Base-by-base conservation (phyloP, 2,329 filamentous ascomycete species). In the Lecanosticta acicola region DNA sequence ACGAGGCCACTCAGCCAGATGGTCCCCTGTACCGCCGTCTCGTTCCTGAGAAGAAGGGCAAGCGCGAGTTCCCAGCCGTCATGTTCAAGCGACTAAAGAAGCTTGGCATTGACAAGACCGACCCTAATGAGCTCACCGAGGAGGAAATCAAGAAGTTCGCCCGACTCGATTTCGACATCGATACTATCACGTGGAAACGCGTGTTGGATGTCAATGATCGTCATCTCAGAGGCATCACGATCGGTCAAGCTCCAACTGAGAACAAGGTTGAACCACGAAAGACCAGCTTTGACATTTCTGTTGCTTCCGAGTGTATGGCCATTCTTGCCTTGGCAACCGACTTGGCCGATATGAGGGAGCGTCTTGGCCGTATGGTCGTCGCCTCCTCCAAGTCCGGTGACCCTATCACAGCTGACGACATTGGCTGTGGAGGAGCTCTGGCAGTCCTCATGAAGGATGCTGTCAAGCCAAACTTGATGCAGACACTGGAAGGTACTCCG, bases 401-500 rank as follows among this genome's bases (percentile, higher is more conserved):
- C 50, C 87, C 93, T 1, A 85, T 98, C 39, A 97, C 93, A 48
- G 95, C 89, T 62, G 93, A 98, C 64, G 93, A 98, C 63, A 81
- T 98, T 60, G 93, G 93, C 57, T 87, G 84, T 16, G 90, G 90
- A 44, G 93, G 93, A 59, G 93, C 93, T 41, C 74, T 98, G 55
- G 89, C 93, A 35, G 91, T 90, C 21, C 76, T 98, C 60, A 96
- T 98, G 87, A 93, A 85, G 72, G 93, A 98, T 69, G 90, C 93
- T 46, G 94, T 97, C 72, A 98, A 98, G 77, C 93, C 93, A 49
- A 98, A 96, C 71, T 74, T 98, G 54, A 97, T 98, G 93, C 93
- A 98, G 70, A 95, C 88, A 21, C 75, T 98, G 43, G 93, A 98
- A 68, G 93, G 93, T 20, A 98, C 93, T 5, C 93, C 93, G 0